Base-by-base conservation (phyloP, 176 grass and related monocot genomes). In the Thinopyrum elongatum region DNA sequence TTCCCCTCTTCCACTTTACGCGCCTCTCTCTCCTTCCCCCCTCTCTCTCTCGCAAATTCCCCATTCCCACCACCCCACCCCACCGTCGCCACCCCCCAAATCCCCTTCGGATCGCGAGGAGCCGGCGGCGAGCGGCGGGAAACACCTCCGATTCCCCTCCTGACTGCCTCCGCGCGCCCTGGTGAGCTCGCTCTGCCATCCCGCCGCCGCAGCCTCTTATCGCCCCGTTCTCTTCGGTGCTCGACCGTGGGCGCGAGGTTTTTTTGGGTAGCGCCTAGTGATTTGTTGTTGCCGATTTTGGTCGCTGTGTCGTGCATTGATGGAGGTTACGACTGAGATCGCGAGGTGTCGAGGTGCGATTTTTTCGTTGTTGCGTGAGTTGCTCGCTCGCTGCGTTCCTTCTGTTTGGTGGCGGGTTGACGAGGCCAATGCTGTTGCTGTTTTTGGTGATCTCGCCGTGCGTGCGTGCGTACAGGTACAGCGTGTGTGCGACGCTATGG, bases 171-270 rank as follows among this genome's bases (percentile, higher is more conserved):
- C 15, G 29, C 57, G 80, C 26, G 26, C 35, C 4, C 36, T 3
- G 81, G 89, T 91, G 81, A 87, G 89, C 36, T 80, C 61, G 22
- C 21, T 14, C 28, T 61, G 36, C 79, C 64, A 13, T 60, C 22
- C 23, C 62, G 25, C 33, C 70, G 31, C 33, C 46, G 49, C 78
- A 2, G 25, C 39, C 22, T n/a, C 42, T 19, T 62, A 27, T 15
- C 17, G 17, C 22, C 28, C 60, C 26, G 6, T 22, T 47, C 2
- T 4, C 4, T 59, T 84, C 58, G 57, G n/a, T 25, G 67, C 55
- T 79, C 27, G 7, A 19, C 44, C 15, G 77, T 22, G 26, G 49
- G 16, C 11, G 35, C 62, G 47, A 51, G 23, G 16, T 13, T 46
- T 23, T 58, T 38, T 46, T 14, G 12, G 44, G 51, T 51, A 30